Base-by-base conservation (phyloP, 495 filamentous ascomycete species). In the Aspergillus nanangensis region DNA sequence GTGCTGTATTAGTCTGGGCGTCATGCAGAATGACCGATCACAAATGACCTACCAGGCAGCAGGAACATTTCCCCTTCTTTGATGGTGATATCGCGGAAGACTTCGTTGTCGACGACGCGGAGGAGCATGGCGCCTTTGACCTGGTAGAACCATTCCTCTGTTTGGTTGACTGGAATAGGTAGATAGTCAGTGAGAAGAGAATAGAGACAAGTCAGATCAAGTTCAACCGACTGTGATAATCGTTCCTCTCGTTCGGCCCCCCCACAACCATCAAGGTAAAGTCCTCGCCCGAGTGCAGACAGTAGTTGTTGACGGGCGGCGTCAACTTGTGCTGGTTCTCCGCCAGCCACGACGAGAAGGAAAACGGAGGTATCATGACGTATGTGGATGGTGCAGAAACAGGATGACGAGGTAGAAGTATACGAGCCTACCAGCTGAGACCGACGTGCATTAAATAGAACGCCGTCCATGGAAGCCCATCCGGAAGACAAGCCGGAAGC, bases 111-210 rank as follows among this genome's bases (percentile, higher is more conserved):
- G 34, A 93, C 85, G 4, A 90, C 82, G 53, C 90, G 92, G 36
- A 95, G 79, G 23, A 90, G 66, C 89, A 95, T 92, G 37, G 74
- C 71, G 50, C 88, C 88, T 52, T 81, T 79, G 71, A 92, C 81
- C 61, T 93, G 88, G 72, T 88, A 95, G 75, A 93, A 95, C 84
- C 84, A 93, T 59, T 95, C 88, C 13, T 89, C 76, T 0, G 89
- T 92, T 53, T 81, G 69, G 69, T 94, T 94, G 71, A 94, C 88
- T 87, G 41, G 90, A 86, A 50, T 91, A 87, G 83, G 14, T 17
- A 22, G 8, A 15, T n/a, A 14, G 18, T 23, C 17, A 38, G 13
- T 5, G 15, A 36, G 11, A 17, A 33, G n/a, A n/a, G n/a, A n/a
- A 29, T 29, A 29, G 25, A 29, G 25, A 11, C 25, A 29, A 7